Evolutionary conservation across 1,139 yeast genomes (phyloP).

Genomic region (Yamadazyma pseudoaaseri): DNA sequence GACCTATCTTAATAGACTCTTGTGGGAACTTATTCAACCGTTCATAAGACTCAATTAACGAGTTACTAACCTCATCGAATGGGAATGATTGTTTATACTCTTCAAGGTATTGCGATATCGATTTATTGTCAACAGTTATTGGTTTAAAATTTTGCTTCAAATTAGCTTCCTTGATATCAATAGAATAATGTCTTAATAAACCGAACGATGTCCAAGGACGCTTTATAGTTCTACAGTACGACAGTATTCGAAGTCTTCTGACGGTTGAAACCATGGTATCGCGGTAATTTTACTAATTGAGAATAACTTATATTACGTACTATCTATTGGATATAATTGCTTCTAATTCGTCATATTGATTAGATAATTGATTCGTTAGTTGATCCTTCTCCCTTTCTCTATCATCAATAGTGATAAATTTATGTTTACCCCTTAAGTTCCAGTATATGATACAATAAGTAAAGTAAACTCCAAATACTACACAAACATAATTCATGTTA

Average conservation of each 20-base stretch:
- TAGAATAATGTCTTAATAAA: not conserved
- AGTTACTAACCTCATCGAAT: constrained; percentile 21
- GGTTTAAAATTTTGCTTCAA: not conserved
- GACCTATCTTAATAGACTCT: constrained; percentile 26
- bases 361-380: constrained; percentile 26
- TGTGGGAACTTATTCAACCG: constrained; percentile 14
- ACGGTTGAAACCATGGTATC: too few species aligned
- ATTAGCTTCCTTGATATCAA: not conserved
- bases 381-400: constrained; percentile 24
- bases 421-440: constrained; percentile 36
- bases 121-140: not conserved
- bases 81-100: constrained; percentile 25
- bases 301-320: too few species aligned
- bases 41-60: constrained; percentile 18
- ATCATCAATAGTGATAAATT: constrained; percentile 25
- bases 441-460: constrained; percentile 35
- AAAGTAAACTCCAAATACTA: constrained; percentile 35
- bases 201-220: too few species aligned
- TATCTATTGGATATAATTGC: constrained; percentile 19
- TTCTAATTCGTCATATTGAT: constrained; percentile 26
- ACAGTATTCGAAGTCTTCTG: too few species aligned
- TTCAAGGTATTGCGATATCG: constrained; percentile 9
- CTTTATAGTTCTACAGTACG: too few species aligned
- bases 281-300: too few species aligned
- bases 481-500: constrained; percentile 47